Conservation (phyloP, 2,329 filamentous ascomycete genomes). For the Curvularia hawaiiensis region DNA sequence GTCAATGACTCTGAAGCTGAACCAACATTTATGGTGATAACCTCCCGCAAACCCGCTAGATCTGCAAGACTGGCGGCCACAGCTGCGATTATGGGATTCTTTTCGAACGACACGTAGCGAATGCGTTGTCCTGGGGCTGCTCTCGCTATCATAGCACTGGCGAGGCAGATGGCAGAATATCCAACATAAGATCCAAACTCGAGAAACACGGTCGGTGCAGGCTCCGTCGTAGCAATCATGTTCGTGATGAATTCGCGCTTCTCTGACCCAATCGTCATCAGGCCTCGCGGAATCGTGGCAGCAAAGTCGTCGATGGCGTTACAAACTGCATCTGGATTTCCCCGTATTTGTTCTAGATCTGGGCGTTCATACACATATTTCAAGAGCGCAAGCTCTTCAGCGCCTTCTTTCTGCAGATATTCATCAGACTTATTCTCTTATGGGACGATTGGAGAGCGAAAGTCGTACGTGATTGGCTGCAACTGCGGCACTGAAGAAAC, state of each 20-base stretch:
- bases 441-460: neutral
- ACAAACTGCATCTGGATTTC: constrained; percentile 3
- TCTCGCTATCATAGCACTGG: neutral
- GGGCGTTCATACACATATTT: neutral
- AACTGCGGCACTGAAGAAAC: constrained; percentile 3
- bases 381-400: constrained; percentile 3
- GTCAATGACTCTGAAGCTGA: neutral
- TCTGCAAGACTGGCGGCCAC: neutral
- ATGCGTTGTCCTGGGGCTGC: neutral
- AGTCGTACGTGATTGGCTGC: constrained; percentile 5
- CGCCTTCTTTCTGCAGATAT: neutral
- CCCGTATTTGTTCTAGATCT: neutral
- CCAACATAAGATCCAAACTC: constrained; percentile 5
- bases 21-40: neutral
- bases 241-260: constrained; percentile 2
- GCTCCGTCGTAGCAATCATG: neutral
- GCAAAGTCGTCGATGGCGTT: constrained; percentile 4
- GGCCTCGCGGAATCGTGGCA: neutral
- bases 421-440: neutral
- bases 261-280: constrained; percentile 2
- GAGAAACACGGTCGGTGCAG: constrained; percentile 1
- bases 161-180: constrained; percentile 5
- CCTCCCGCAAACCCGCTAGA: neutral
- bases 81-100: constrained; percentile 2
- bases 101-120: constrained; percentile 1